Base-by-base conservation (phyloP, 1,139 yeast species). In the Candida sp. region DNA sequence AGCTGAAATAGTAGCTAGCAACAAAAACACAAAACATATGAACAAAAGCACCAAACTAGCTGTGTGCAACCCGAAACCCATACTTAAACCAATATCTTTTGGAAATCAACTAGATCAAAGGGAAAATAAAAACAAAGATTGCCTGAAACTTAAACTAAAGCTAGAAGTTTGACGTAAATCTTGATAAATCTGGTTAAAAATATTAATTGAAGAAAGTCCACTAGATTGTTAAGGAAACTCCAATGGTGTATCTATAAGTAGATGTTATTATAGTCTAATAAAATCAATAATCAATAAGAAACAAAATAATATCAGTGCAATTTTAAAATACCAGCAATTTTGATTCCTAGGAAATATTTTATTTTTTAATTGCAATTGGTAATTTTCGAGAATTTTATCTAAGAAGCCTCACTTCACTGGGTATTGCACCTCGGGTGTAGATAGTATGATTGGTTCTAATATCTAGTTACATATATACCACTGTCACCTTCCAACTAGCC, bases 1-100 rank as follows among this genome's bases (percentile, higher is more conserved):
- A 5, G 70, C 59, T 3, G 79, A 73, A 33, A 81, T 70, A 36
- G 79, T 71, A 5, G 81, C 79, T 40, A 81, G 61, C 37, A 81
- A 63, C 42, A 80, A 60, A 49, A 79, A 76, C 33, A 79, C 77
- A 44, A 71, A 61, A 59, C 30, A 29, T 27, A 37, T 29, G 22
- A 37, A 29, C 22, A 37, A 7, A 8, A 37, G 34, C 5, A 29
- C 25, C n/a, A 37, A 37, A 15, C 34, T 63, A 67, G 48, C 4
- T 8, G 33, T 30, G 19, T 30, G 33, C 11, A 30, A 30, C 19
- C 33, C 33, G 11, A 30, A 30, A 30, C 19, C 19, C 33, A 30
- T 30, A 30, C n/a, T n/a, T n/a, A n/a, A n/a, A n/a, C 11, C 33
- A 30, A 12, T 9, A 12, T 30, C 29, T 25, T 25, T 9, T 30